Percentiles rank a stretch among this genome's conserved stretches.
These are phyloP conservation scores for Comarum palustre DNA, from an alignment of 306 rosid species.

Conservation along the genomic window DNA sequence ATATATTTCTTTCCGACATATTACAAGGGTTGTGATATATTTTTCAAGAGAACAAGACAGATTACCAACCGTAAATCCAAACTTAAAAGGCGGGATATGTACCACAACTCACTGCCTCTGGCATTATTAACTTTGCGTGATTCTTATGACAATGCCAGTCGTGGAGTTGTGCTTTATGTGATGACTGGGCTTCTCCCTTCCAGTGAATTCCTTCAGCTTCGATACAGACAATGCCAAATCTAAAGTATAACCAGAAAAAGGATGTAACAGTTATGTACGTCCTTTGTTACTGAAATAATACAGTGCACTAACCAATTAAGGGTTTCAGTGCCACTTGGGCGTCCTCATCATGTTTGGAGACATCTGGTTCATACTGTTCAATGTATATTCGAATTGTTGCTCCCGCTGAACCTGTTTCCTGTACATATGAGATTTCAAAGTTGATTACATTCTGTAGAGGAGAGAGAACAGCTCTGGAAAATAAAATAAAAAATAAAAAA, in stretches of 20 bases:
- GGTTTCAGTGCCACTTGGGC: slow-evolving; percentile 90
- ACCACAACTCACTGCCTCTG: slow-evolving; percentile 20
- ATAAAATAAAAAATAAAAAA: neutral
- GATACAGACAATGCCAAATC: slow-evolving; percentile 86
- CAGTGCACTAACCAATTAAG: slow-evolving; percentile 59
- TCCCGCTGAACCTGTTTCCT: slow-evolving; percentile 99
- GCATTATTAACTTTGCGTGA: slow-evolving; percentile 14
- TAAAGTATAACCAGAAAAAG: slow-evolving; percentile 29
- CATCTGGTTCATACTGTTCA: slow-evolving; percentile 82
- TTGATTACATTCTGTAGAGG: slow-evolving; percentile 9
- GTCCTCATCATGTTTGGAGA: slow-evolving; percentile 70
- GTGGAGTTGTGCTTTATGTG: slow-evolving; percentile 49
- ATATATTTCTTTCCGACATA: neutral
- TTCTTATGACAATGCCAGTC: slow-evolving; percentile 9
- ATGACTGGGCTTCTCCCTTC: slow-evolving; percentile 95
- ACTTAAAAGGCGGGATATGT: slow-evolving; percentile 17
- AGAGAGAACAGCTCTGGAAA: neutral
- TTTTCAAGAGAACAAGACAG: slow-evolving; percentile 12
- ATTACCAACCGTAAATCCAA: slow-evolving; percentile 19
- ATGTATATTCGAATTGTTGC: slow-evolving; percentile 90
- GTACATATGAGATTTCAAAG: slow-evolving; percentile 22
- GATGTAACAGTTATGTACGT: neutral
- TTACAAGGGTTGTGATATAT: slow-evolving; percentile 15
- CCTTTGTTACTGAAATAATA: slow-evolving; percentile 1
- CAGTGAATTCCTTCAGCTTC: slow-evolving; percentile 84